Conservation (phyloP, 1,139 yeast genomes). For the Protomyces gravidus region DNA sequence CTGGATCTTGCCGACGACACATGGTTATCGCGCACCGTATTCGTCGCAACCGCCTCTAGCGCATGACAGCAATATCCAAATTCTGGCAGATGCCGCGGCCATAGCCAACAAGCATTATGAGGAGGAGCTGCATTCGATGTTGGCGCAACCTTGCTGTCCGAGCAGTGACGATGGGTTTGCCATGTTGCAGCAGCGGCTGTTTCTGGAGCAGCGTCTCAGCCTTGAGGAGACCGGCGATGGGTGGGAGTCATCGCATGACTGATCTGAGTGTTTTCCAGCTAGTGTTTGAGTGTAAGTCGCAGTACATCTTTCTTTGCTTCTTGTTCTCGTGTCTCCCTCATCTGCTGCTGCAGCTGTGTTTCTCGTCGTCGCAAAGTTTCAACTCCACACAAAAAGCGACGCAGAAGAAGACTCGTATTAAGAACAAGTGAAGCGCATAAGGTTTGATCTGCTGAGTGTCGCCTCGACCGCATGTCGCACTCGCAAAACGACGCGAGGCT, state of each 20-base stretch:
- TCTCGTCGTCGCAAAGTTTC: too few relatives aligned
- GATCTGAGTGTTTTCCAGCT: too few relatives aligned
- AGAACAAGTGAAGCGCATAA: too few relatives aligned
- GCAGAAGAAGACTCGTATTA: too few relatives aligned
- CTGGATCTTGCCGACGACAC: not conserved
- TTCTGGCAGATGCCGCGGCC: not conserved
- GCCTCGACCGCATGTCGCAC: slow-evolving; percentile 24
- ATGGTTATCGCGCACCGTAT: too few relatives aligned
- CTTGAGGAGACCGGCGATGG: not conserved
- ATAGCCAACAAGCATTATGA: not conserved
- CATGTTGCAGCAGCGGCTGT: not conserved
- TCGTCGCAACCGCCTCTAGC: not conserved
- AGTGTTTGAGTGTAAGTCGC: too few relatives aligned
- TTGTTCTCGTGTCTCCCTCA: not conserved
- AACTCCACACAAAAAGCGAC: not conserved
- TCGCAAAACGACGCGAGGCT: slow-evolving; percentile 55
- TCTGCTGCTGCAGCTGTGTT: too few relatives aligned
- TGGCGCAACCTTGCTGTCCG: not conserved
- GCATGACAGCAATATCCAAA: not conserved
- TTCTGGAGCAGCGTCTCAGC: not conserved
- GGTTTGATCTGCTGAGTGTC: too few relatives aligned
- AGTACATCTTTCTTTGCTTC: not conserved
- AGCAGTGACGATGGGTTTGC: slow-evolving; percentile 1
- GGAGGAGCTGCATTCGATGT: not conserved
- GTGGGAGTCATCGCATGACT: not conserved